phyloP scores from a whole-genome alignment of 2,329 filamentous ascomycete genomes.

The Blastomyces gilchristii region DNA sequence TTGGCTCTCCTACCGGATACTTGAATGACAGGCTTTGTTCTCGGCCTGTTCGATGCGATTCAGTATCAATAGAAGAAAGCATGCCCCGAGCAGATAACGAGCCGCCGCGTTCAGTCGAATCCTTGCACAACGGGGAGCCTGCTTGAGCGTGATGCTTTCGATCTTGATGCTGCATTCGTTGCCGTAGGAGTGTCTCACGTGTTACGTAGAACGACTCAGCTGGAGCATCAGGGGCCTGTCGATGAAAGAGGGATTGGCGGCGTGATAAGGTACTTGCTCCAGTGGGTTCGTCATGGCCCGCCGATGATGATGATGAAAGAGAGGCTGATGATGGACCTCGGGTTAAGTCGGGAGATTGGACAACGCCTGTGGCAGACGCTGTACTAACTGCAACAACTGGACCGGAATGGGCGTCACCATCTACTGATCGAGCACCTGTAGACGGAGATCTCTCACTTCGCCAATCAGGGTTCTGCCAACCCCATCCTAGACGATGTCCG shows the following conservation, averaged over 20 bases:
- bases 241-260: slow-evolving; percentile 30
- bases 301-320: slow-evolving; percentile 4
- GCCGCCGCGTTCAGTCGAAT: slow-evolving; percentile 9
- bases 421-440: slow-evolving; percentile 28
- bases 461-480: slow-evolving; percentile 29
- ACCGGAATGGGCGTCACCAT: slow-evolving; percentile 29
- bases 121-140: slow-evolving; percentile 1
- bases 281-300: slow-evolving; percentile 11
- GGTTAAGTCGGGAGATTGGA: slow-evolving; percentile 31
- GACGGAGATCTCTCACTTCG: slow-evolving; percentile 27
- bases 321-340: slow-evolving; percentile 18
- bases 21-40: slow-evolving; percentile 15
- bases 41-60: slow-evolving; percentile 5
- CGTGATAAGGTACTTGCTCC: slow-evolving; percentile 18
- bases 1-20: slow-evolving; percentile 17
- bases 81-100: slow-evolving; percentile 8
- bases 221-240: slow-evolving; percentile 23
- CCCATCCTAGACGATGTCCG: slow-evolving; percentile 27
- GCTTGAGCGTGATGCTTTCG: not conserved
- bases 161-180: slow-evolving; percentile 23
- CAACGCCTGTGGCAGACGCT: slow-evolving; percentile 35
- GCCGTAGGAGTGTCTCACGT: slow-evolving; percentile 27
- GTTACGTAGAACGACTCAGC: slow-evolving; percentile 29
- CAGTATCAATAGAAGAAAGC: slow-evolving; percentile 15
- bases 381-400: slow-evolving; percentile 37